phyloP scores from a whole-genome alignment of 2,329 filamentous ascomycete genomes.

The Elsinoe necatrix region DNA sequence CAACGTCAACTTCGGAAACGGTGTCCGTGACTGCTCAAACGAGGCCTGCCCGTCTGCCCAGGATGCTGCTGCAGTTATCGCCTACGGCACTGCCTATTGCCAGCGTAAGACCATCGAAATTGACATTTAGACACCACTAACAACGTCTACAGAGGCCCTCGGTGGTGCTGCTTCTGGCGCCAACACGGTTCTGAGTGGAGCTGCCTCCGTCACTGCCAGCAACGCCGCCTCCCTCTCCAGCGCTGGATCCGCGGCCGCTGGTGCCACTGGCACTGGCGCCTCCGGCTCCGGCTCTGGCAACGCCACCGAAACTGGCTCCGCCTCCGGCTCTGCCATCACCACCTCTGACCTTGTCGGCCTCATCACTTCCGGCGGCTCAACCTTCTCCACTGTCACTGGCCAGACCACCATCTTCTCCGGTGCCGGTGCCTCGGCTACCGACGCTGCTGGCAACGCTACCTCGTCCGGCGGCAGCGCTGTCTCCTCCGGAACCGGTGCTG shows the following conservation, averaged over 20 bases:
- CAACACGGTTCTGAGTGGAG: conserved; percentile 14
- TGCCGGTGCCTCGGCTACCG: conserved; percentile 13
- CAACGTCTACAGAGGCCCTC: conserved; percentile 14
- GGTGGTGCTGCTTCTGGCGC: conserved; percentile 11
- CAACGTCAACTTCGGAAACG: conserved; percentile 31
- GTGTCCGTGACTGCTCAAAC: conserved; percentile 33
- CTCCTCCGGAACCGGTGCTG: conserved; percentile 18
- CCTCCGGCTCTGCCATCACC: conserved; percentile 19
- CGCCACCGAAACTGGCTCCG: conserved; percentile 17
- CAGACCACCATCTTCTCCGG: conserved; percentile 28
- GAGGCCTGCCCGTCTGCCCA: conserved; percentile 25
- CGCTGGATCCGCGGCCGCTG: conserved; percentile 16
- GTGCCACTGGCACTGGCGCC: conserved; percentile 15
- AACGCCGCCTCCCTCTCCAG: conserved; percentile 15
- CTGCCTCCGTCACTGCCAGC: conserved; percentile 16
- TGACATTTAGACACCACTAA: not conserved
- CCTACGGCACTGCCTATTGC: conserved; percentile 30
- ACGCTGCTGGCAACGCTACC: conserved; percentile 16
- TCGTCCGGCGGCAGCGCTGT: conserved; percentile 14
- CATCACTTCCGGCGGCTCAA: conserved; percentile 25
- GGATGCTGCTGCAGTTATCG: conserved; percentile 26
- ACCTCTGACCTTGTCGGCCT: conserved; percentile 27
- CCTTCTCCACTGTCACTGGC: conserved; percentile 28
- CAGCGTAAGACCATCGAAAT: conserved; percentile 10
- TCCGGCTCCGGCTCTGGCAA: conserved; percentile 14